Conservation (phyloP, 306 rosid genomes). For the cucumber (Cucumis sativus) region Cucumber_9930_V3 NC_026655.2:2181001-2181500, state of each 20-base stretch:
- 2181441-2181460: conserved; percentile 65
- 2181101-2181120: neutral
- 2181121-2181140: neutral
- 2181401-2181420: neutral
- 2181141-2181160: neutral
- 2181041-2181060: neutral
- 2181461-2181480: conserved; percentile 93
- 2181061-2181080: neutral
- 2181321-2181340: neutral
- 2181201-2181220: neutral
- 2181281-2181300: neutral
- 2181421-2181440: conserved; percentile 47
- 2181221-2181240: neutral
- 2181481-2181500: conserved; percentile 93
- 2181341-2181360: neutral
- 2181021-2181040: neutral
- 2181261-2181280: neutral
- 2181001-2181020: neutral
- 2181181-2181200: neutral
- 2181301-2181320: neutral
- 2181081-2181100: neutral
- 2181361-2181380: neutral
- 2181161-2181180: neutral
- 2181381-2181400: neutral
- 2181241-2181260: neutral